Conservation (phyloP, 2,329 filamentous ascomycete species). For the Penicillium sp. region DNA sequence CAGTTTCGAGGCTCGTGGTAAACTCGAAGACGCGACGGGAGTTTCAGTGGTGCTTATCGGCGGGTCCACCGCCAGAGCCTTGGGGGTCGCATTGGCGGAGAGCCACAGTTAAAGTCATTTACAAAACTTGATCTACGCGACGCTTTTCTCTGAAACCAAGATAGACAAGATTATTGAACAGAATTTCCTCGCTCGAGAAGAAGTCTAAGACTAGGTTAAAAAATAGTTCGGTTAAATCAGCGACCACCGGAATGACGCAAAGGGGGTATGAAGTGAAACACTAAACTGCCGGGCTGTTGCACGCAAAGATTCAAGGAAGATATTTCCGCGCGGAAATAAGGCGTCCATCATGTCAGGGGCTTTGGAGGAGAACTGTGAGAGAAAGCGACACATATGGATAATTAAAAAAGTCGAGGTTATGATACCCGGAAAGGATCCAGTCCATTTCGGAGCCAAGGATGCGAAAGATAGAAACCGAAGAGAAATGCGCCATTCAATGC, state of each 20-base stretch:
- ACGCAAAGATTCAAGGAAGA: conserved; percentile 4
- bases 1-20: not conserved
- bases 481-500: conserved; percentile 13
- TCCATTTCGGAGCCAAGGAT: conserved; percentile 22
- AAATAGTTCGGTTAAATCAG: not conserved
- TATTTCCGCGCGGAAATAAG: conserved; percentile 9
- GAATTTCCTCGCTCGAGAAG: no score
- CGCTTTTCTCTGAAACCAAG: not conserved
- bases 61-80: conserved; percentile 10
- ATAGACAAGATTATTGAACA: not conserved
- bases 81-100: not conserved
- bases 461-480: not conserved
- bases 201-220: not conserved
- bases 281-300: conserved; percentile 7
- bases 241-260: not conserved
- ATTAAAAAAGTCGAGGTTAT: conserved; percentile 5
- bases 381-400: conserved; percentile 8
- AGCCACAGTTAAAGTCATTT: not conserved
- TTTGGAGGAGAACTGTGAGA: not conserved
- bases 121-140: not conserved
- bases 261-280: conserved; percentile 28
- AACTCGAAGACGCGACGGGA: conserved; percentile 4
- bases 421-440: conserved; percentile 20
- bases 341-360: not conserved
- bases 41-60: conserved; percentile 14